Evolutionary conservation across 768 basidiomycete species (phyloP), one percentile per base, ranked within the genome.

Genomic region (Suillus cothurnatus): DNA sequence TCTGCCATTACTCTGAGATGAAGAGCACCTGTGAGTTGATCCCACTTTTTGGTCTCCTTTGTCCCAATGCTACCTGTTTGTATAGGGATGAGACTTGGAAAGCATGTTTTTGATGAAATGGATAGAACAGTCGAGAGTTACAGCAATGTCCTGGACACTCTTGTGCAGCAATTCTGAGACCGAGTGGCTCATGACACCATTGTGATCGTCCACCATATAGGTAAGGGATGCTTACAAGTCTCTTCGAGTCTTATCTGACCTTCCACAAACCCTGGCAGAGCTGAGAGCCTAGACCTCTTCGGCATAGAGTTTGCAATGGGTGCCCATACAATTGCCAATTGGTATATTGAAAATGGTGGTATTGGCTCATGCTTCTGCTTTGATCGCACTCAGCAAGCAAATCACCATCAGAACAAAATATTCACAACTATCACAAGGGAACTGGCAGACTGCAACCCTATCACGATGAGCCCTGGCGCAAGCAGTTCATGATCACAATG

Each of bases 1-100:
- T 75, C 41, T 61, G 61, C 12, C 71, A 72, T 34, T 76, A 76
- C 64, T 67, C 72, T 17, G 69, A 64, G 56, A 72, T 61, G 17
- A 71, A 70, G 56, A 71, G 62, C 32, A 68, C 72, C 45, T 57
- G 73, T 74, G 52, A 19, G 70, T 68, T 2, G 2, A 2, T 26
- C 14, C n/a, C 34, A 34, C 32, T 4, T 5, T 11, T 5, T 6
- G 34, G 32, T 67, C 28, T 5, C 6, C 36, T 32, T 34, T 4
- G 56, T 58, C 45, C 41, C 66, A 19, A 45, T 45, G 17, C n/a
- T n/a, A 23, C 8, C 26, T 52, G 8, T 26, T 23, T 19, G 6
- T 4, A 28, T 9, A 52, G 36, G 31, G 57, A 14, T 1, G 62
- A 57, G 58, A 61, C n/a, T 28, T 47, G 62, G 23, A 32, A 66